Evolutionary conservation across 345 rosid genomes (phyloP).

Genomic region (Clarkia xantiana): DNA sequence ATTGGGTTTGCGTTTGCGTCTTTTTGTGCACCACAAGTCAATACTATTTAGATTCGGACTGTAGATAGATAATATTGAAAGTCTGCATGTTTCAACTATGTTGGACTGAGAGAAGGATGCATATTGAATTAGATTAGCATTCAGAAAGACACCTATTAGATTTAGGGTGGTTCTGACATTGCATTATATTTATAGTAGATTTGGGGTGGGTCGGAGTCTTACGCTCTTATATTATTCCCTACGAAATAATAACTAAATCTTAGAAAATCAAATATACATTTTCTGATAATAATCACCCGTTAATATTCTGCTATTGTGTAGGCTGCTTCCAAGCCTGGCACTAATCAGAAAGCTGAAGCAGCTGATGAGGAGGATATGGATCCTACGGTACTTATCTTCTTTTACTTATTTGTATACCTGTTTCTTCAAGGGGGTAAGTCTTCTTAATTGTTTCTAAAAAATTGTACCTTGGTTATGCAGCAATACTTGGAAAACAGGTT

Average conservation of each 20-base stretch:
- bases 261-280: background rate
- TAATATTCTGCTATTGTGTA: slow-evolving; percentile 8
- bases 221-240: background rate
- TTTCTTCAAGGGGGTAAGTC: background rate
- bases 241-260: too few relatives aligned
- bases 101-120: too few relatives aligned
- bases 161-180: too few relatives aligned
- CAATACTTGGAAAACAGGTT: slow-evolving; percentile 81
- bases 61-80: too few relatives aligned
- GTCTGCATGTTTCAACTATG: too few relatives aligned
- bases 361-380: slow-evolving; percentile 97
- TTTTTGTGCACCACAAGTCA: too few relatives aligned
- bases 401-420: background rate
- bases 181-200: background rate
- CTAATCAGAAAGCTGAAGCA: slow-evolving; percentile 25
- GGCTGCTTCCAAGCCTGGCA: slow-evolving; percentile 31
- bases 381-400: slow-evolving; percentile 50
- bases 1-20: too few relatives aligned
- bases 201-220: background rate
- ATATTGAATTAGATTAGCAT: too few relatives aligned
- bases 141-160: too few relatives aligned
- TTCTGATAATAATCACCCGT: background rate
- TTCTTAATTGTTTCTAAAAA: background rate
- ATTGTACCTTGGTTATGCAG: slow-evolving; percentile 22
- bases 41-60: too few relatives aligned